phyloP scores from a whole-genome alignment of 192 early-diverging fungal genomes.

The Geranomyces variabilis region DNA sequence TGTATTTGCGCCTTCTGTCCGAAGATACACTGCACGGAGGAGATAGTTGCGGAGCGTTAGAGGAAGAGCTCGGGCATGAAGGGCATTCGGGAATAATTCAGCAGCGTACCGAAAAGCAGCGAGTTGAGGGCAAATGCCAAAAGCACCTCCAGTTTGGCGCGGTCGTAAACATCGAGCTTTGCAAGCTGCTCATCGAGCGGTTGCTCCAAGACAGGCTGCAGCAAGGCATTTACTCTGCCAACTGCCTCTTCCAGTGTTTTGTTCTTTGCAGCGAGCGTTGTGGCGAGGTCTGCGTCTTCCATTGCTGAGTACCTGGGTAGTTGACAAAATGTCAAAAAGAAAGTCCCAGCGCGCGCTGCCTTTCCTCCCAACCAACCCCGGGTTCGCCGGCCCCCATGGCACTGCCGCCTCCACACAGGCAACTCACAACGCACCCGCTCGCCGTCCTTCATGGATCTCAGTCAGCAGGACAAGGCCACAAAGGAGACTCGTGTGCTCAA shows the following conservation, averaged over 20 bases:
- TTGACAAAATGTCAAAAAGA: too few relatives aligned
- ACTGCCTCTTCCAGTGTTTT: not conserved
- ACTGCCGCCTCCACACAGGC: too few relatives aligned
- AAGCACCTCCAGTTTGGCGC: constrained; percentile 29
- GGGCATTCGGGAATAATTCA: too few relatives aligned
- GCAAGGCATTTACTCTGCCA: not conserved
- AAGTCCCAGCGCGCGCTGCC: too few relatives aligned
- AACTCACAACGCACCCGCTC: too few relatives aligned
- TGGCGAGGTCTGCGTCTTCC: not conserved
- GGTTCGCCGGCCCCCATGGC: too few relatives aligned
- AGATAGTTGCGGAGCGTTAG: not conserved
- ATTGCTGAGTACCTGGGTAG: too few relatives aligned
- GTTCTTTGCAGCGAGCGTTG: not conserved
- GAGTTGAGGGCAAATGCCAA: constrained; percentile 31
- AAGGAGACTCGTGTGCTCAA: constrained; percentile 74
- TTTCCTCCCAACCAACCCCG: too few relatives aligned
- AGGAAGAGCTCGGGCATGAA: too few relatives aligned
- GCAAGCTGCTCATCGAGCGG: constrained; percentile 29
- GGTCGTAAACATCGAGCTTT: constrained; percentile 13
- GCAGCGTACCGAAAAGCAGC: constrained; percentile 30
- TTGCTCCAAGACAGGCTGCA: constrained; percentile 14
- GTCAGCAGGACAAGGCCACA: constrained; percentile 54
- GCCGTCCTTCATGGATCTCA: too few relatives aligned
- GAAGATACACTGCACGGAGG: constrained; percentile 22
- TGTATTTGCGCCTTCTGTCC: constrained; percentile 22